Evolutionary conservation across 176 grass and related monocot genomes (phyloP).

Genomic region (Saccharum officinarum): DNA sequence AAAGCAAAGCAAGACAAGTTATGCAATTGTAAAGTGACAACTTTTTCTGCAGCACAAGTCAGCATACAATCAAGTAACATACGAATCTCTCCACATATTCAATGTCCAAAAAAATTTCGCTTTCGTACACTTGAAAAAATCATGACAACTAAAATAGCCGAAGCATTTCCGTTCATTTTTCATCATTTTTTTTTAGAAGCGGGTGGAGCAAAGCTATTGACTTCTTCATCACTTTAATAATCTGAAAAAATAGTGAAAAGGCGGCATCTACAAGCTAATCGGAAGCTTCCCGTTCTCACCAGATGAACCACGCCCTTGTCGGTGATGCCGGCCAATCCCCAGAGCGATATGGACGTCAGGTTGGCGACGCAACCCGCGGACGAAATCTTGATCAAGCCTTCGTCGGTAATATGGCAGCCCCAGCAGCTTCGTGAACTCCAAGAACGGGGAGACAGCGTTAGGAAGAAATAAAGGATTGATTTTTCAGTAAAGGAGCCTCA

Average conservation of each 20-base stretch:
- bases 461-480: not conserved
- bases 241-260: not conserved
- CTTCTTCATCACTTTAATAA: not conserved
- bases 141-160: not conserved
- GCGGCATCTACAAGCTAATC: not conserved
- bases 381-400: conserved; percentile 75
- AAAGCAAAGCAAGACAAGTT: not conserved
- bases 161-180: not conserved
- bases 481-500: not conserved
- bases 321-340: conserved; percentile 88
- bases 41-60: not conserved
- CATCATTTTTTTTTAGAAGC: not conserved
- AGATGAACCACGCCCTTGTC: conserved; percentile 83
- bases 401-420: conserved; percentile 78
- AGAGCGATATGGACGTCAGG: conserved; percentile 75
- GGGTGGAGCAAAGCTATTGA: not conserved
- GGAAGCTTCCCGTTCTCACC: conserved; percentile 34
- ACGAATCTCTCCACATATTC: not conserved
- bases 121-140: not conserved
- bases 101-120: not conserved
- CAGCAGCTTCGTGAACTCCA: conserved; percentile 89
- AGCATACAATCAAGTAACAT: not conserved
- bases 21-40: not conserved
- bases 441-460: conserved; percentile 41
- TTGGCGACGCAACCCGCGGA: conserved; percentile 65